Evolutionary conservation across 176 grass and related monocot genomes (phyloP).

Genomic region (Alopecurus myosuroides): DNA sequence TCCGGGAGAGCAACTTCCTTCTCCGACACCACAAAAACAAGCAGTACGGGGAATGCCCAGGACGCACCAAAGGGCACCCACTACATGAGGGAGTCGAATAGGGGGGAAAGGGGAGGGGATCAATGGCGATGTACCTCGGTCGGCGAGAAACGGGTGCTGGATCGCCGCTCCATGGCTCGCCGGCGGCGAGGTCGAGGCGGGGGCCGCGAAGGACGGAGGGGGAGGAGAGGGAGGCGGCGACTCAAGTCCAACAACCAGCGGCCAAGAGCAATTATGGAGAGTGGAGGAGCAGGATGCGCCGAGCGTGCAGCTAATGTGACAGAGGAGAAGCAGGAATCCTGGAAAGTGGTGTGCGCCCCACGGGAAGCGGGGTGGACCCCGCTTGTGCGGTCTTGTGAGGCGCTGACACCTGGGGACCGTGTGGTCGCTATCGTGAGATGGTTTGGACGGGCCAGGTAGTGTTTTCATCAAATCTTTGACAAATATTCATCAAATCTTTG

Average conservation of each 20-base stretch:
- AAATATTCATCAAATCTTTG: too few relatives aligned
- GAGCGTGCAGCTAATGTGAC: neutral
- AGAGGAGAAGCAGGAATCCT: neutral
- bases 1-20: neutral
- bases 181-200: constrained; percentile 2
- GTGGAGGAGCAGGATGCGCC: neutral
- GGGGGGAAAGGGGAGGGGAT: neutral
- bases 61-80: neutral
- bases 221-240: neutral
- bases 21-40: neutral
- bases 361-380: neutral
- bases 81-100: neutral
- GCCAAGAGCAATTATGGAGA: neutral
- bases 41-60: neutral
- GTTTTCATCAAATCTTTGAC: too few relatives aligned
- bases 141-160: constrained; percentile 26
- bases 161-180: constrained; percentile 40
- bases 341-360: neutral
- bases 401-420: neutral
- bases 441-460: too few relatives aligned
- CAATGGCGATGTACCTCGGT: constrained; percentile 37
- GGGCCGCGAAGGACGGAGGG: neutral
- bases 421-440: neutral
- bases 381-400: neutral
- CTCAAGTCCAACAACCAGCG: neutral